phyloP scores from a whole-genome alignment of 257 asterid species.

The Gardenia jasminoides region DNA sequence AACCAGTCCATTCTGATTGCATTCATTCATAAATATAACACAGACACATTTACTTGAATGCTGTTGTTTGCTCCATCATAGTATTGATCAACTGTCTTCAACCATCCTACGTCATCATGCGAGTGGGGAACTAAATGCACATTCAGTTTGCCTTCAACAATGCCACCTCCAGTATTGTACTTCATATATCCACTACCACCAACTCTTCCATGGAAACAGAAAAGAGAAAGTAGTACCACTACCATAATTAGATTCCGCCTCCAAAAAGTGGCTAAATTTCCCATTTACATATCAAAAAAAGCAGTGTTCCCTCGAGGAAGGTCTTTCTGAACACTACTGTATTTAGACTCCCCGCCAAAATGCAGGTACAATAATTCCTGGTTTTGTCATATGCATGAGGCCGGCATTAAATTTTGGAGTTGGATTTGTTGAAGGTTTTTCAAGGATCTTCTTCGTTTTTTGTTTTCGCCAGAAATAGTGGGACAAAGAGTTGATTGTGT shows the following conservation, averaged over 20 bases:
- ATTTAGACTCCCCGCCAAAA: neutral
- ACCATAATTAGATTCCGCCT: slow-evolving; percentile 32
- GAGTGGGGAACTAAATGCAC: slow-evolving; percentile 90
- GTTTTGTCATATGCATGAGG: neutral
- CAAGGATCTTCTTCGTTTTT: neutral
- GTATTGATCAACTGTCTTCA: slow-evolving; percentile 87
- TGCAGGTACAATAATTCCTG: neutral
- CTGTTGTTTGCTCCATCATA: slow-evolving; percentile 79
- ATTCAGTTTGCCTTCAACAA: slow-evolving; percentile 72
- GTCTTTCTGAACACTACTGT: neutral
- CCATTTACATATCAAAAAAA: slow-evolving; percentile 29
- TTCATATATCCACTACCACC: slow-evolving; percentile 39
- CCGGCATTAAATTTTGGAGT: neutral
- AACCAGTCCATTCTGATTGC: neutral
- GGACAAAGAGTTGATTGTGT: neutral
- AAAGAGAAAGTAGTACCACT: slow-evolving; percentile 19
- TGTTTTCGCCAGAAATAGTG: neutral
- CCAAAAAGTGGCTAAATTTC: slow-evolving; percentile 12
- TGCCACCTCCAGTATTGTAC: slow-evolving; percentile 58
- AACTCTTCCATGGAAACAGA: slow-evolving; percentile 31
- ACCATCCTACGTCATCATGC: slow-evolving; percentile 96
- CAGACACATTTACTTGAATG: slow-evolving; percentile 55
- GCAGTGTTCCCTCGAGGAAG: neutral
- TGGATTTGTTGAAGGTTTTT: neutral
- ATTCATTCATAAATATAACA: neutral